Percentiles rank a stretch among this genome's conserved stretches.
phyloP scores from a whole-genome alignment of 176 grass and related monocot species.

The Oryza longistaminata region DNA sequence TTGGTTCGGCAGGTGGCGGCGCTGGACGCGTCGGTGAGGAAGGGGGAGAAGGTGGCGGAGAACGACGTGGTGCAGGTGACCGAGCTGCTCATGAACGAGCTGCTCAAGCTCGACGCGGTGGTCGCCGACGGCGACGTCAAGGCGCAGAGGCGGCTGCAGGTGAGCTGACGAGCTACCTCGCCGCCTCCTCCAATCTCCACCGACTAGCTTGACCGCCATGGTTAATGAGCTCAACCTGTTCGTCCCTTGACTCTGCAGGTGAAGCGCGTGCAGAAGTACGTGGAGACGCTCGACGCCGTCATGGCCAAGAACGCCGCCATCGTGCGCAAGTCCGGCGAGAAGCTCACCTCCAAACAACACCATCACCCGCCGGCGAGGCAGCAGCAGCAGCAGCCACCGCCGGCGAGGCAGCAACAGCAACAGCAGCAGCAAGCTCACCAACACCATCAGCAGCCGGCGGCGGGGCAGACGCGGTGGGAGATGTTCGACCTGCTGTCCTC shows the following conservation, averaged over 20 bases:
- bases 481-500: slow-evolving; percentile 82
- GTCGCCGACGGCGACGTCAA: slow-evolving; percentile 76
- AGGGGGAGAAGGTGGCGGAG: slow-evolving; percentile 76
- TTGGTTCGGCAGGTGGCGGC: slow-evolving; percentile 58
- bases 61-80: slow-evolving; percentile 75
- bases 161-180: not conserved
- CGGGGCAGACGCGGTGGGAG: slow-evolving; percentile 63
- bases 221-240: not conserved
- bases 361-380: slow-evolving; percentile 11
- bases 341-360: slow-evolving; percentile 32
- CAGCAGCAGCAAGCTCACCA: not conserved
- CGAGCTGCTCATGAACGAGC: slow-evolving; percentile 93
- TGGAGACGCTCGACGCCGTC: slow-evolving; percentile 82
- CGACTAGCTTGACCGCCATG: not conserved
- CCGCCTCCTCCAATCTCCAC: not conserved
- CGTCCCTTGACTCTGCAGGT: slow-evolving; percentile 43
- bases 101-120: slow-evolving; percentile 84
- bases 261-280: slow-evolving; percentile 92
- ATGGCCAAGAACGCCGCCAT: slow-evolving; percentile 64
- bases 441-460: slow-evolving; percentile 18
- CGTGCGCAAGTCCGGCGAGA: slow-evolving; percentile 32
- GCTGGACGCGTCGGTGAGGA: slow-evolving; percentile 78
- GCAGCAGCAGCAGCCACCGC: slow-evolving; percentile 7
- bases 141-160: slow-evolving; percentile 72
- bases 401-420: not conserved